Evolutionary conservation across 129 eudicot genomes (phyloP), one percentile per base, ranked within the genome.

Genomic region (Artemisia annua): DNA sequence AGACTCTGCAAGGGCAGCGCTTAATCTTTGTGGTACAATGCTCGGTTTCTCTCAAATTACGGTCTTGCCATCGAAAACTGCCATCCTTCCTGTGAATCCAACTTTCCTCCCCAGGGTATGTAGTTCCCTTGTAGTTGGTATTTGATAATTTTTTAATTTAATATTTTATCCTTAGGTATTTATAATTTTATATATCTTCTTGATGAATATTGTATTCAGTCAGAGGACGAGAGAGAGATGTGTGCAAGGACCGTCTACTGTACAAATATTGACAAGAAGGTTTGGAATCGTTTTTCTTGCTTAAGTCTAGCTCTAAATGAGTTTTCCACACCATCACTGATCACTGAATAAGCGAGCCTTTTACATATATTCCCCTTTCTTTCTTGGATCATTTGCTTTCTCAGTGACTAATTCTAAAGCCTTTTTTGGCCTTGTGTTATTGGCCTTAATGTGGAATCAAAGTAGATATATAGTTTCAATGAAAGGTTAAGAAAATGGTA

Each of bases 21-120:
- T 94, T 56, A 81, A 35, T 79, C 97, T 90, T 79, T 73, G 86
- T 63, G 97, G 97, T 78, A 88, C 96, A 67, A 72, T 84, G 75
- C 87, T 88, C 32, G 99, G 99, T 8, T 90, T 86, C 82, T 84
- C 91, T 64, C 99, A 85, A 61, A 72, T 90, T 66, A 94, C 83
- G 80, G 99, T 94, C 78, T 78, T 90, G 80, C 99, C 99, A 70
- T 94, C 99, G 24, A 94, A 94, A 83, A 94, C 99, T 49, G 99
- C 99, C 48, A 94, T 94, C 72, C 99, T 94, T 71, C 99, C 99
- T 52, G 99, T 94, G 85, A 94, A 94, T 79, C 99, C 99, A 69
- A 94, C 97, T 51, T 94, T 90, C 65, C 99, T 94, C 48, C 99
- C 99, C 11, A 94, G 97, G 96, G 99, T 94, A 86, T 51, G 84